Evolutionary conservation across 495 filamentous ascomycete genomes (phyloP), one percentile per base, ranked within the genome.

Genomic region (Penicillium steckii): DNA sequence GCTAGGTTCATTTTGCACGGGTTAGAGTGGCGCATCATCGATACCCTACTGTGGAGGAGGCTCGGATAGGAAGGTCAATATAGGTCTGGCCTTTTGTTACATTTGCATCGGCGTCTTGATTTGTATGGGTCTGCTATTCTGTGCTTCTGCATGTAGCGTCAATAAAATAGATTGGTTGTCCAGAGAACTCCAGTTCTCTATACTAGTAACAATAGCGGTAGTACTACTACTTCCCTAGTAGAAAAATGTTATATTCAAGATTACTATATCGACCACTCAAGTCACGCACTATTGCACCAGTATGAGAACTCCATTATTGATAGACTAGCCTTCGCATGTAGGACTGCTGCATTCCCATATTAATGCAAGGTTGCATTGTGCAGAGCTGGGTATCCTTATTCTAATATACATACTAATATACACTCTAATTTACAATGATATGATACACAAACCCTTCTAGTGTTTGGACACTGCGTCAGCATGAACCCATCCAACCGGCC

Each of bases 401-500:
- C n/a, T n/a, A n/a, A n/a, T n/a, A n/a, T n/a, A n/a, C n/a, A n/a
- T n/a, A 12, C n/a, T 44, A 51, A 45, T 38, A 8, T 52, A 45
- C 41, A 30, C 8, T 27, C 13, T 30, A 19, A 29, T 17, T 19
- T 27, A 47, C 9, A 43, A 22, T 50, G 48, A 53, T 58, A 65
- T 59, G n/a, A n/a, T 33, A 33, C 33, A 37, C 10, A 15, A 37
- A 18, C 15, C 33, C 8, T 17, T 6, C 15, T n/a, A n/a, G 27
- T 6, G 6, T 44, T 41, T 50, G 19, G 45, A 7, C 30, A 37
- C 21, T 18, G 18, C 12, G 59, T 38, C 42, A 15, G 48, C 24
- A 23, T 24, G 55, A 41, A 62, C 64, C 76, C 78, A 79, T 27
- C 72, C 68, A 45, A 29, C 51, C 15, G 66, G 69, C 15, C 78